A percentile compares a stretch with the other conserved stretches of the same genome.
phyloP scores from a whole-genome alignment of 495 filamentous ascomycete genomes.

The Xylaria acuta region DNA sequence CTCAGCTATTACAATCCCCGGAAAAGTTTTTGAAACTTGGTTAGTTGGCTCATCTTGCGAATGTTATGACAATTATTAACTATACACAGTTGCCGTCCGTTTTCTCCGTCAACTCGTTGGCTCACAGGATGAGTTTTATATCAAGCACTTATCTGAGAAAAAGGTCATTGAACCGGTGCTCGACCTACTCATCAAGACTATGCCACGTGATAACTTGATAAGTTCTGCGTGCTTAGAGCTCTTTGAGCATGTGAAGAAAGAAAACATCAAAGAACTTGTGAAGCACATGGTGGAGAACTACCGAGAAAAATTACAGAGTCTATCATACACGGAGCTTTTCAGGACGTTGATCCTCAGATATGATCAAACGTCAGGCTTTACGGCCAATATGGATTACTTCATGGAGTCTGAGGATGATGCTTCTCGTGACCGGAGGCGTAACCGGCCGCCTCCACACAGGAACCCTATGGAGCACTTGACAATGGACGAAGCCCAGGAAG shows the following conservation, averaged over 20 bases:
- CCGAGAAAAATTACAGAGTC: conserved; percentile 76
- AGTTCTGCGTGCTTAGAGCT: conserved; percentile 96
- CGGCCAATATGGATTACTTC: conserved; percentile 61
- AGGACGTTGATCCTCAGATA: conserved; percentile 74
- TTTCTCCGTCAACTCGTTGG: conserved; percentile 90
- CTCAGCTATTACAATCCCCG: conserved; percentile 80
- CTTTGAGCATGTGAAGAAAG: conserved; percentile 88
- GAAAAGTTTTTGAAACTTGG: conserved; percentile 94
- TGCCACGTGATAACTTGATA: conserved; percentile 94
- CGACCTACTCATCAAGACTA: conserved; percentile 84
- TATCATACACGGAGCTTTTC: conserved; percentile 90
- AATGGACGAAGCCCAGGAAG: conserved; percentile 85
- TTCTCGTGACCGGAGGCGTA: conserved; percentile 64
- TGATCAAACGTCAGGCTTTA: conserved; percentile 79
- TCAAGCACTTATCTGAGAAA: conserved; percentile 83
- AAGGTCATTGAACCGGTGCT: conserved; percentile 87
- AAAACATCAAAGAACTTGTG: conserved; percentile 82
- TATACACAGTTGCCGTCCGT: conserved; percentile 76
- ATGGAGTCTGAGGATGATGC: conserved; percentile 56
- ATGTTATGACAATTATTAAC: neutral
- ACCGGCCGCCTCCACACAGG: conserved; percentile 67
- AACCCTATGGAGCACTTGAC: conserved; percentile 71
- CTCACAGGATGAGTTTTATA: conserved; percentile 91
- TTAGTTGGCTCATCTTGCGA: conserved; percentile 51
- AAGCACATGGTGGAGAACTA: conserved; percentile 88